phyloP scores from a whole-genome alignment of 2,329 filamentous ascomycete species.

The Penicillium fuscoglaucum region DNA sequence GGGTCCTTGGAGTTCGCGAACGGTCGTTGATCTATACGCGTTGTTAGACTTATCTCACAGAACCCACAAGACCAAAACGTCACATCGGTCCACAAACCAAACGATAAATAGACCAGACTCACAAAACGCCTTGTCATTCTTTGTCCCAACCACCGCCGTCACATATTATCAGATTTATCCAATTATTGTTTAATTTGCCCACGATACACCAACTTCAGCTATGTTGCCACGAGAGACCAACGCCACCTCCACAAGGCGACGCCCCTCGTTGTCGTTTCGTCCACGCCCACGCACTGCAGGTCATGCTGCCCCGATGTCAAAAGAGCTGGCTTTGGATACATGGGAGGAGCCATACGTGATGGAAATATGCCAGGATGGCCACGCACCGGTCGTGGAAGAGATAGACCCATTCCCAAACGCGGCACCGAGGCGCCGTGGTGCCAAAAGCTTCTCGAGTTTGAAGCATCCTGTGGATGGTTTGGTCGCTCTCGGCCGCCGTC shows the following conservation, averaged over 20 bases:
- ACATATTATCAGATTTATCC: constrained; percentile 5
- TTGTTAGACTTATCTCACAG: constrained; percentile 15
- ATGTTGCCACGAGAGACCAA: constrained; percentile 37
- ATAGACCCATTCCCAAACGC: constrained; percentile 35
- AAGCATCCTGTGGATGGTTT: constrained; percentile 45
- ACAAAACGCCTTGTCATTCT: constrained; percentile 17
- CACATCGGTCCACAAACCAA: constrained; percentile 6
- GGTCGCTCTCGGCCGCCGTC: constrained; percentile 42
- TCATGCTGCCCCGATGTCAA: constrained; percentile 24
- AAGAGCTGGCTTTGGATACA: constrained; percentile 23
- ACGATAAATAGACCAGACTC: constrained; percentile 12
- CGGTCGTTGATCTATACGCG: constrained; percentile 13
- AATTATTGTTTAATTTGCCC: constrained; percentile 14
- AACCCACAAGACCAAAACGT: constrained; percentile 7
- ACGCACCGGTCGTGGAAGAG: constrained; percentile 34
- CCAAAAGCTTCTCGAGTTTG: constrained; percentile 46
- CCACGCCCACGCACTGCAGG: constrained; percentile 41
- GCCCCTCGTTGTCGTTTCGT: constrained; percentile 42
- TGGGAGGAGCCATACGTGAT: constrained; percentile 27
- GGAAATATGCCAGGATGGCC: constrained; percentile 27
- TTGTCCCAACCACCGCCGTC: not conserved
- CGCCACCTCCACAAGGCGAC: constrained; percentile 33
- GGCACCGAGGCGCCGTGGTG: constrained; percentile 33
- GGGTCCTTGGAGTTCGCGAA: constrained; percentile 13
- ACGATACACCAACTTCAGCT: constrained; percentile 9